Evolutionary conservation across 2,329 filamentous ascomycete genomes (phyloP).

Genomic region (Lachnellula hyalina): DNA sequence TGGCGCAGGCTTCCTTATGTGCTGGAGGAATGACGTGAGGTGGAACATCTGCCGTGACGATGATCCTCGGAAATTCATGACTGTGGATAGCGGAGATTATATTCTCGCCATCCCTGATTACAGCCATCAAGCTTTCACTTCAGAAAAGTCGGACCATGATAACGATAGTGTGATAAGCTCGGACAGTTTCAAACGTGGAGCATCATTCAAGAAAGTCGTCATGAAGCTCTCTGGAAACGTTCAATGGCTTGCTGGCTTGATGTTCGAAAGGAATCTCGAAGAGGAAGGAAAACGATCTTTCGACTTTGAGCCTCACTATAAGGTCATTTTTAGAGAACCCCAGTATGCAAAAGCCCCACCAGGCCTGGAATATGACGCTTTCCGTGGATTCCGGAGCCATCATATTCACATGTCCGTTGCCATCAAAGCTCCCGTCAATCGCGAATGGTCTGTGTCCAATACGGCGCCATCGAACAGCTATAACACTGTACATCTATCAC

Average conservation of each 20-base stretch:
- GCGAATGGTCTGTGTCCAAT: conserved; percentile 77
- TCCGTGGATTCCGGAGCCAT: conserved; percentile 90
- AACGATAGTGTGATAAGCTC: conserved; percentile 47
- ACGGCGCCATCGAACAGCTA: conserved; percentile 80
- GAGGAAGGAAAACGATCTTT: conserved; percentile 67
- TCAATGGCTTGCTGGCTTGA: conserved; percentile 82
- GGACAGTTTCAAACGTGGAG: conserved; percentile 63
- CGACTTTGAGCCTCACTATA: conserved; percentile 86
- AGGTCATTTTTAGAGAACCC: conserved; percentile 80
- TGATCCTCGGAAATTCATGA: conserved; percentile 91
- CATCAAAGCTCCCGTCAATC: conserved; percentile 77
- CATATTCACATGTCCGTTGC: conserved; percentile 95
- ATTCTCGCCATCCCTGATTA: conserved; percentile 93
- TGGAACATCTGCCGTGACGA: conserved; percentile 81
- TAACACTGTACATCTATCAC: conserved; percentile 91
- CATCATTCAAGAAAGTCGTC: conserved; percentile 94
- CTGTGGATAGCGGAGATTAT: conserved; percentile 90
- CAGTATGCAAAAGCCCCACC: conserved; percentile 58
- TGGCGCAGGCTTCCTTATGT: conserved; percentile 95
- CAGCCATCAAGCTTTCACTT: conserved; percentile 70
- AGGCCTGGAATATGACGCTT: conserved; percentile 75
- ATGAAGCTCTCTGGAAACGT: conserved; percentile 99
- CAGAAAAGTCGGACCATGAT: conserved; percentile 46
- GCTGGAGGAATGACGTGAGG: conserved; percentile 90
- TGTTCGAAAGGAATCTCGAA: conserved; percentile 81